These are phyloP conservation scores for Carex myosuroides DNA, from an alignment of 176 grass and related monocot species.

Conservation along the genomic window DNA sequence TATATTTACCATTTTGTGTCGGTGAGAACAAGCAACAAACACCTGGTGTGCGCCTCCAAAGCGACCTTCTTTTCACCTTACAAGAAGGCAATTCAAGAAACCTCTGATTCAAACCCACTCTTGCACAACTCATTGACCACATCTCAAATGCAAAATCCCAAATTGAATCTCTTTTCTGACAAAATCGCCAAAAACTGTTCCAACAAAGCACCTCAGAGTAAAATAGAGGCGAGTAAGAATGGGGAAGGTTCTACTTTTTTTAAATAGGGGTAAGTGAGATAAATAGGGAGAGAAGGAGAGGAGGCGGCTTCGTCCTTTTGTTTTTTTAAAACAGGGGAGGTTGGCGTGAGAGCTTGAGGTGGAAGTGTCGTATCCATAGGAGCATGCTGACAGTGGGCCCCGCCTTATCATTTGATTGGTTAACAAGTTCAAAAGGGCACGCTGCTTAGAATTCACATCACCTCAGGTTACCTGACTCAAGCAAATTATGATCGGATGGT, in stretches of 20 bases:
- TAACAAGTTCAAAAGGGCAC: neutral
- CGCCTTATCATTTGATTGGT: conserved; percentile 3
- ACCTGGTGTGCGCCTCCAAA: conserved; percentile 44
- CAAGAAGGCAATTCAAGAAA: conserved; percentile 28
- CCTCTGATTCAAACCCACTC: conserved; percentile 41
- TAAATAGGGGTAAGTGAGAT: neutral
- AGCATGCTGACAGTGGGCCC: neutral
- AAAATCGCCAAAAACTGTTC: neutral
- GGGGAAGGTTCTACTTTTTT: neutral
- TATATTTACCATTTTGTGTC: conserved; percentile 33
- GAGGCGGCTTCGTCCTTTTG: neutral
- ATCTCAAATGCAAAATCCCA: conserved; percentile 21
- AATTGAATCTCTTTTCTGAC: neutral
- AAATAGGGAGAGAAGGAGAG: neutral
- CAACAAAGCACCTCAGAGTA: neutral
- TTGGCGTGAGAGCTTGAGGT: conserved; percentile 6
- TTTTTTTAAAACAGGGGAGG: neutral
- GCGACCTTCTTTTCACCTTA: conserved; percentile 3
- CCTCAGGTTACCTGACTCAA: too few species aligned
- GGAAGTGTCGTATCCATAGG: neutral
- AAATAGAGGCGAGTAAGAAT: neutral
- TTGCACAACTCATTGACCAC: conserved; percentile 57
- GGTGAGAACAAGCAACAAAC: conserved; percentile 61
- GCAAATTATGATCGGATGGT: too few species aligned
- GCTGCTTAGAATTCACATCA: neutral